Base-by-base conservation (phyloP, 371 early-diverging fungal genomes). In the Zychaea mexicana region DNA sequence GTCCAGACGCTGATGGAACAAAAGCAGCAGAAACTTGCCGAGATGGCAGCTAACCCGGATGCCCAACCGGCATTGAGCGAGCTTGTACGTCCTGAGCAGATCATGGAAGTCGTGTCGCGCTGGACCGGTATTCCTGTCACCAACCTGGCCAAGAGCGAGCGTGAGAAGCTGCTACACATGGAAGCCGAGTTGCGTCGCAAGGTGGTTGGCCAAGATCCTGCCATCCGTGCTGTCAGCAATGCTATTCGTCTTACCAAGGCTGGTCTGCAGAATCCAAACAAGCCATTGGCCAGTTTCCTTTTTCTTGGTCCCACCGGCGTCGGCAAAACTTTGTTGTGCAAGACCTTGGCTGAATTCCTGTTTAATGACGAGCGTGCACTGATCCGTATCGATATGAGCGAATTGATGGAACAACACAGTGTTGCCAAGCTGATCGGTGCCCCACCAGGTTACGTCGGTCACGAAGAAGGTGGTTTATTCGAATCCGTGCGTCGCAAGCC, bases 221-320 rank as follows among this genome's bases (percentile, higher is more conserved):
- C 96, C 4, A 86, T 97, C 21, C 71, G 83, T 30, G 86, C 93
- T 3, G 89, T 97, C 13, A 74, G 89, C 28, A 87, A 95, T 60
- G 92, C 95, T 7, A 77, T 80, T 47, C 77, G 83, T 30, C 78
- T 92, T 33, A 88, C 88, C 61, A 87, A 94, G 32, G 92, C 96
- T 10, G 96, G 96, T 17, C 84, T 97, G 55, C 89, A 90, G 56
- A 83, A 86, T 65, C 86, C 89, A 30, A 85, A 86, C 30, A 86
- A 92, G 42, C 97, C 98, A 0, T 85, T 95, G 65, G 98, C 94
- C 2, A 90, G 92, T 15, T 96, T 97, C 70, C 79, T 97, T 76
- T 96, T 97, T 84, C 78, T 96, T 21, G 98, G 97, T 33, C 95
- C 96, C 21, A 96, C 95, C 15, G 98, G 98, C 69, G 94, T 94